phyloP scores from a whole-genome alignment of 176 grass and related monocot genomes.

The Puya raimondii region DNA sequence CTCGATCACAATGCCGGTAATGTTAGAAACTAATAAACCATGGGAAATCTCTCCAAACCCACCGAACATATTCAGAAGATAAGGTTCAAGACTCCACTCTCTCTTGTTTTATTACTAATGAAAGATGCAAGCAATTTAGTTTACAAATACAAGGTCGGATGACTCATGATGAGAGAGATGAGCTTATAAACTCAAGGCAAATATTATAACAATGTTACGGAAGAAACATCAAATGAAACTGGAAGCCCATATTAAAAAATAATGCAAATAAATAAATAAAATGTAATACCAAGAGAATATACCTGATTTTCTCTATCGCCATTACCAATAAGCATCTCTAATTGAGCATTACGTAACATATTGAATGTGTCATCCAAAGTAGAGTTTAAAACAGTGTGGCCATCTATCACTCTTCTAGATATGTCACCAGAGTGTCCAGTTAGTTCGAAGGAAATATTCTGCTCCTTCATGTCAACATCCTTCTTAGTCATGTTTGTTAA shows the following conservation, averaged over 20 bases:
- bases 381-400: background rate
- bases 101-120: background rate
- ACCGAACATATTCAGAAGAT: background rate
- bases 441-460: background rate
- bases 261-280: background rate
- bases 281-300: background rate
- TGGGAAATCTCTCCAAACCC: no score
- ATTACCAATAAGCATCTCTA: background rate
- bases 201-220: background rate
- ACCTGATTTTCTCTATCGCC: constrained; percentile 10
- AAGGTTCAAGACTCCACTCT: background rate
- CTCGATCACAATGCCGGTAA: no score
- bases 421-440: background rate
- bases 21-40: no score
- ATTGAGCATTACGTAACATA: background rate
- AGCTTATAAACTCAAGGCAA: background rate
- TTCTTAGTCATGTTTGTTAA: background rate
- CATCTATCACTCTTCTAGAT: background rate
- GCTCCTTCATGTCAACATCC: background rate
- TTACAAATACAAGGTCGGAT: background rate
- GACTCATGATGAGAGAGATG: background rate
- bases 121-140: no score
- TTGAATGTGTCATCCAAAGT: background rate
- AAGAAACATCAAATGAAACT: background rate
- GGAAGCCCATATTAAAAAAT: background rate